A percentile compares a stretch with the other conserved stretches of the same genome.
phyloP scores from a whole-genome alignment of 1,284 basidiomycete species.

The Ganoderma lucidum region DNA sequence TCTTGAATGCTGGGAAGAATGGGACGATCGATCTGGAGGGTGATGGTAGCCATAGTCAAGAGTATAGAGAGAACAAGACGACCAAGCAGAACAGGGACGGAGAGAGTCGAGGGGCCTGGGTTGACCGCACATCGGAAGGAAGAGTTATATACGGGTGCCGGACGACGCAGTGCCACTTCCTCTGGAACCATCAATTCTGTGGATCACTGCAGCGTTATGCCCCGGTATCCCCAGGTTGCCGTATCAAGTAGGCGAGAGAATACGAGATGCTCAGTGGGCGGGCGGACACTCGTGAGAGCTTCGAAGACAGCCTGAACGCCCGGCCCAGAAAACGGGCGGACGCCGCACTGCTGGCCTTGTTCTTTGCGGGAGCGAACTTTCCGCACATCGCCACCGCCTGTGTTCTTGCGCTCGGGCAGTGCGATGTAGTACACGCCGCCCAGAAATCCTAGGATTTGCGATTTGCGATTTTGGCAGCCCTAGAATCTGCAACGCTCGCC shows the following conservation, averaged over 20 bases:
- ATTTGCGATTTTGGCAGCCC: conserved; percentile 16
- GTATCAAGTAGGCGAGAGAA: conserved; percentile 12
- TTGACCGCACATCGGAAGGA: conserved; percentile 15
- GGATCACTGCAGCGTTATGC: conserved; percentile 25
- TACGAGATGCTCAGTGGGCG: neutral
- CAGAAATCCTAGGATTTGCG: conserved; percentile 23
- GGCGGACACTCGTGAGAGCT: conserved; percentile 3
- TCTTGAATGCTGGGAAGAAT: too few species aligned
- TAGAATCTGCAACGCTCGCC: conserved; percentile 25
- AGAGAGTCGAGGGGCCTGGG: conserved; percentile 15
- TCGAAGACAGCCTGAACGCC: neutral
- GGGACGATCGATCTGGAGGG: too few species aligned
- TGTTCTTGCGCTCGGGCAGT: neutral
- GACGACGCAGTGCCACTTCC: conserved; percentile 28
- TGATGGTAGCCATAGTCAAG: neutral
- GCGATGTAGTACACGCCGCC: conserved; percentile 3
- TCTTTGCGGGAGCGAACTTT: neutral
- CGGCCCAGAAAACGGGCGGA: neutral
- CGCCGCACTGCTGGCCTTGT: neutral
- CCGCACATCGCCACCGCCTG: neutral
- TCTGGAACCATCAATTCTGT: conserved; percentile 26
- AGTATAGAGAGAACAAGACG: conserved; percentile 1
- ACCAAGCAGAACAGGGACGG: neutral
- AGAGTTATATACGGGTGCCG: conserved; percentile 28
- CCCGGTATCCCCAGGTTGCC: neutral